A percentile compares a stretch with the other conserved stretches of the same genome.
phyloP scores from a whole-genome alignment of 805 yeast genomes.

The Nakazawaea wickerhamii region DNA sequence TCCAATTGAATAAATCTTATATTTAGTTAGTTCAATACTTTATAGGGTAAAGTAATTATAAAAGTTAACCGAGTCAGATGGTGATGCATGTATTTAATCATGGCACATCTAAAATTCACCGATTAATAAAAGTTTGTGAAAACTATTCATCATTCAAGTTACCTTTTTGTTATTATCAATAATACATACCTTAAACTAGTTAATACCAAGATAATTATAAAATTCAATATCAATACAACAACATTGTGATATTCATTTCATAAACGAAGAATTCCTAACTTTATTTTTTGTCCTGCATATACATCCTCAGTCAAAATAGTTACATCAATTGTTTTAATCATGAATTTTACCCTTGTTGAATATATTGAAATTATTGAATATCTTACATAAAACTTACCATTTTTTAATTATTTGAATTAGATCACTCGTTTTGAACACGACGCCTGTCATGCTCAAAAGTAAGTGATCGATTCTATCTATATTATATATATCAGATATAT shows the following conservation, averaged over 20 bases:
- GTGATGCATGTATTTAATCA: conserved; percentile 92
- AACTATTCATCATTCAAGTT: conserved; percentile 30
- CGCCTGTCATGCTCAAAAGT: background rate
- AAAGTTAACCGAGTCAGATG: conserved; percentile 60
- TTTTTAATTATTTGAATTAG: too few species aligned
- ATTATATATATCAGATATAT: too few species aligned
- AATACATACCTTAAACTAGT: background rate
- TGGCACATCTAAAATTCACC: conserved; percentile 69
- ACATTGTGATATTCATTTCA: conserved; percentile 30
- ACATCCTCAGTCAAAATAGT: conserved; percentile 56
- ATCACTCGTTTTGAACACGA: background rate
- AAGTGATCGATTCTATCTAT: background rate
- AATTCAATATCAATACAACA: background rate
- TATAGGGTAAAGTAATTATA: too few species aligned
- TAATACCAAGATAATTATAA: background rate
- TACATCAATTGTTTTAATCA: conserved; percentile 28
- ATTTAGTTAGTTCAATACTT: too few species aligned
- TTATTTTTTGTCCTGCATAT: conserved; percentile 65
- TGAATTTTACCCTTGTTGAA: conserved; percentile 4
- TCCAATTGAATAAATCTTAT: too few species aligned
- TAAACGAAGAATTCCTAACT: conserved; percentile 74
- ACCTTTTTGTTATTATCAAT: background rate
- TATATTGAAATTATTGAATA: too few species aligned
- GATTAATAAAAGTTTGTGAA: conserved; percentile 30
- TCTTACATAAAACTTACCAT: too few species aligned